phyloP scores from a whole-genome alignment of 2,329 filamentous ascomycete species.

The Fusarium buxicola region DNA sequence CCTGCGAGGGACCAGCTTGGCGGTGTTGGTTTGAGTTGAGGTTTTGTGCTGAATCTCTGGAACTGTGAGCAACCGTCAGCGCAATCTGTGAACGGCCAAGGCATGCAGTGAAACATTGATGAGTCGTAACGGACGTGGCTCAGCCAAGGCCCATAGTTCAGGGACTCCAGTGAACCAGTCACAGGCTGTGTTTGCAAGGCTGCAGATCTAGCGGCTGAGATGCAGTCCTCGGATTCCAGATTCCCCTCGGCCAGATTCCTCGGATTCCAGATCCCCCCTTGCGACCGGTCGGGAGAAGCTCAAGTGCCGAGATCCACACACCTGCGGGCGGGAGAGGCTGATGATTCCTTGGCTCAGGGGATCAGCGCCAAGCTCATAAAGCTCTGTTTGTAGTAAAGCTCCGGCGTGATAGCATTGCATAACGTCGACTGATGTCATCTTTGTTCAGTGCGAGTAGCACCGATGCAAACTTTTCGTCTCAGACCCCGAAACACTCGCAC shows the following conservation, averaged over 20 bases:
- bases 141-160: slow-evolving; percentile 2
- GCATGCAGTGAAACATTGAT: slow-evolving; percentile 1
- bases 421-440: too few species aligned
- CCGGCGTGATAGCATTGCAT: too few species aligned
- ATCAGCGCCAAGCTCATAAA: slow-evolving; percentile 7
- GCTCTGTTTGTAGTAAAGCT: too few species aligned
- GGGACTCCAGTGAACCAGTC: slow-evolving; percentile 11
- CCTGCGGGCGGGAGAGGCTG: slow-evolving; percentile 35
- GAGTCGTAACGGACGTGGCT: slow-evolving; percentile 23
- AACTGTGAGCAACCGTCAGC: background rate
- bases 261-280: background rate
- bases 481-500: background rate
- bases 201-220: slow-evolving; percentile 35
- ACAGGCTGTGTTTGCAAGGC: slow-evolving; percentile 28
- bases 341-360: slow-evolving; percentile 25
- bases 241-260: slow-evolving; percentile 14
- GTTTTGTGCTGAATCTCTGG: background rate
- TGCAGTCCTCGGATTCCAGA: slow-evolving; percentile 12
- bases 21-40: slow-evolving; percentile 7
- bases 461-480: background rate
- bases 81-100: background rate
- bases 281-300: background rate
- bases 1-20: slow-evolving; percentile 15
- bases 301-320: slow-evolving; percentile 39
- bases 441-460: slow-evolving; percentile 3